Evolutionary conservation across 176 grass and related monocot species (phyloP).

Genomic region (Cocos nucifera): DNA sequence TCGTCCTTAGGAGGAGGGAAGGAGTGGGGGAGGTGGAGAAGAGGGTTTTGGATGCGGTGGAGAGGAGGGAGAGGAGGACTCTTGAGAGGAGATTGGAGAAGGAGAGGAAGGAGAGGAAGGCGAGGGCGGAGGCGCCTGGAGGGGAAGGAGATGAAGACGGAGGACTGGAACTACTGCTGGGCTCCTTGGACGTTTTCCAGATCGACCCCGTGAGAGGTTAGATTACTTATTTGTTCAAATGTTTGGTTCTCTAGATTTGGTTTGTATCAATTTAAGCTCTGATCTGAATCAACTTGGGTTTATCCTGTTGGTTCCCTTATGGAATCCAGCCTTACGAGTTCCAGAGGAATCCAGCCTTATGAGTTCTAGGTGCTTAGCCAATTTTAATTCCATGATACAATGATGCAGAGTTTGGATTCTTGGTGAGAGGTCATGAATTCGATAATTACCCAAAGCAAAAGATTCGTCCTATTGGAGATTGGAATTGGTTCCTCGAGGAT

Average conservation of each 20-base stretch:
- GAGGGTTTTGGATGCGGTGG: conserved; percentile 59
- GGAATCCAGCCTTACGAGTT: too few species aligned
- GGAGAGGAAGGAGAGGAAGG: conserved; percentile 28
- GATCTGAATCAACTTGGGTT: too few species aligned
- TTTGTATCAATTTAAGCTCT: too few species aligned
- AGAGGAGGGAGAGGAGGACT: conserved; percentile 52
- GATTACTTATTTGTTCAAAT: too few species aligned
- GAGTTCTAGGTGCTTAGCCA: too few species aligned
- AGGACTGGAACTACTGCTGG: conserved; percentile 26
- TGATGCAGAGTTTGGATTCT: conserved; percentile 73
- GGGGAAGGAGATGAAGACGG: conserved; percentile 3
- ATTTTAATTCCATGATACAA: not conserved
- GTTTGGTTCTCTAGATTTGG: too few species aligned
- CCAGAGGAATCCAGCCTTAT: too few species aligned
- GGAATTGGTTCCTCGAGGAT: conserved; percentile 74
- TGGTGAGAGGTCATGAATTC: conserved; percentile 66
- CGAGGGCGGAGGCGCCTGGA: conserved; percentile 4
- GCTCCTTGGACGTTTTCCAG: conserved; percentile 27
- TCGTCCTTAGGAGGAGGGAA: conserved; percentile 24
- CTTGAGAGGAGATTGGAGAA: conserved; percentile 35
- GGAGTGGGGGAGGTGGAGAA: conserved; percentile 19
- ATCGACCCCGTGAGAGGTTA: conserved; percentile 64
- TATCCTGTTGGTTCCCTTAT: too few species aligned
- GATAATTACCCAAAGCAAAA: conserved; percentile 52
- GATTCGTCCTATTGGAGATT: conserved; percentile 46